phyloP scores from a whole-genome alignment of 2,329 filamentous ascomycete species.

The Colletotrichum graminicola region DNA sequence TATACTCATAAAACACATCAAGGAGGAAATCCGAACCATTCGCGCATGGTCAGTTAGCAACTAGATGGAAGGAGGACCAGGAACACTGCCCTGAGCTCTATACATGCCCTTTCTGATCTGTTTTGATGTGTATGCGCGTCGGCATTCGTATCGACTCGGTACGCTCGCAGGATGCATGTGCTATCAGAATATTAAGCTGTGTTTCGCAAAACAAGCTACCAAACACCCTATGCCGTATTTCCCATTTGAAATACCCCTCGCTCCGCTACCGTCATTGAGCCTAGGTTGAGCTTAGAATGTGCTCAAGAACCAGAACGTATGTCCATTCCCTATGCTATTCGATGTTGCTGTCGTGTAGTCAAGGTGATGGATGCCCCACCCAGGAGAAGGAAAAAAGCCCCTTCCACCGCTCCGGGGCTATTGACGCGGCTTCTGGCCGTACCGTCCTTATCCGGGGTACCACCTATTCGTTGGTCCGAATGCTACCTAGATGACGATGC shows the following conservation, averaged over 20 bases:
- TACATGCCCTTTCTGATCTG: not conserved
- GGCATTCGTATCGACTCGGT: not conserved
- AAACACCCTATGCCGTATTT: not conserved
- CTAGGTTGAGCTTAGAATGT: not conserved
- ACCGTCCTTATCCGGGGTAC: not conserved
- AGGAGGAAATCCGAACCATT: not conserved
- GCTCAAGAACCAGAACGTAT: not conserved
- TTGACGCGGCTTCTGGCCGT: not conserved
- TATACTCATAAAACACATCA: not conserved
- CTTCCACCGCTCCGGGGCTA: not conserved
- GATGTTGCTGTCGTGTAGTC: not conserved
- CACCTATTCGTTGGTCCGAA: not conserved
- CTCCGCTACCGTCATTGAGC: not conserved
- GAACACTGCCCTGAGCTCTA: not conserved
- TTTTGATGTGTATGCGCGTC: not conserved
- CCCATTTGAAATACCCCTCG: conserved; percentile 11
- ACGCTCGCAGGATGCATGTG: not conserved
- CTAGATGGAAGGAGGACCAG: no score
- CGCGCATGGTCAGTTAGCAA: no score
- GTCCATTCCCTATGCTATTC: not conserved
- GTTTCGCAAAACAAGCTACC: not conserved
- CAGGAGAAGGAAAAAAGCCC: not conserved
- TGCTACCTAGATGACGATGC: not conserved
- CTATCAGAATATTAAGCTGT: not conserved
- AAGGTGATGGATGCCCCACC: not conserved